Evolutionary conservation across 129 eudicot species (phyloP).

Genomic region (Pittosporum tobira): DNA sequence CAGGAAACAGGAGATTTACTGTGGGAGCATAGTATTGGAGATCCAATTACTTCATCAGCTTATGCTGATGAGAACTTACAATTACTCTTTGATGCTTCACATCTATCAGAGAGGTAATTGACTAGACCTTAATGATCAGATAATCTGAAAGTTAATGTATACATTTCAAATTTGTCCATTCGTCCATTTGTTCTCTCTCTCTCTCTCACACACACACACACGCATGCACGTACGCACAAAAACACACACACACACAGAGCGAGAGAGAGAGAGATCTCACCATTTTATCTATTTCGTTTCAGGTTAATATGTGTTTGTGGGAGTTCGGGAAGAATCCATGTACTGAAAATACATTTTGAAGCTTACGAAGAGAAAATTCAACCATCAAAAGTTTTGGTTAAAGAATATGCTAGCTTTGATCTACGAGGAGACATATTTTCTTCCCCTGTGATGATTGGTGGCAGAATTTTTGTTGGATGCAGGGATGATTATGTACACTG

Average conservation of each 20-base stretch:
- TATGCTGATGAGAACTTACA: conserved; percentile 59
- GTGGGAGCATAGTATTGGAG: conserved; percentile 61
- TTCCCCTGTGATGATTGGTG: conserved; percentile 84
- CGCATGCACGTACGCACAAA: too few species aligned
- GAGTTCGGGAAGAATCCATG: conserved; percentile 60
- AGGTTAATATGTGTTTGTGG: conserved; percentile 72
- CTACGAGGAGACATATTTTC: conserved; percentile 82
- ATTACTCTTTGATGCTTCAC: conserved; percentile 24
- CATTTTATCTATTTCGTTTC: too few species aligned
- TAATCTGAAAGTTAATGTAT: not conserved
- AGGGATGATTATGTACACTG: conserved; percentile 79
- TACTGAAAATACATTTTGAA: conserved; percentile 33
- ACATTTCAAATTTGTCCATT: not conserved
- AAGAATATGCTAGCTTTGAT: conserved; percentile 52
- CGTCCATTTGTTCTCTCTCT: too few species aligned
- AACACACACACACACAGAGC: too few species aligned
- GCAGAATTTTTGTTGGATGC: conserved; percentile 74
- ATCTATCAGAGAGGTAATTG: conserved; percentile 37
- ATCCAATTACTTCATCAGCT: conserved; percentile 79
- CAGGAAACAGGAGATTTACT: conserved; percentile 55
- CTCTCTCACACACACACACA: too few species aligned
- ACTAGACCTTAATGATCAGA: not conserved
- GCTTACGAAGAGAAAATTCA: conserved; percentile 11
- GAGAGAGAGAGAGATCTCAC: too few species aligned
- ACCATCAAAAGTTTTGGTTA: conserved; percentile 17